Conservation (phyloP, 352 stramenopile species). For the Globisporangium takayamanum region DNA sequence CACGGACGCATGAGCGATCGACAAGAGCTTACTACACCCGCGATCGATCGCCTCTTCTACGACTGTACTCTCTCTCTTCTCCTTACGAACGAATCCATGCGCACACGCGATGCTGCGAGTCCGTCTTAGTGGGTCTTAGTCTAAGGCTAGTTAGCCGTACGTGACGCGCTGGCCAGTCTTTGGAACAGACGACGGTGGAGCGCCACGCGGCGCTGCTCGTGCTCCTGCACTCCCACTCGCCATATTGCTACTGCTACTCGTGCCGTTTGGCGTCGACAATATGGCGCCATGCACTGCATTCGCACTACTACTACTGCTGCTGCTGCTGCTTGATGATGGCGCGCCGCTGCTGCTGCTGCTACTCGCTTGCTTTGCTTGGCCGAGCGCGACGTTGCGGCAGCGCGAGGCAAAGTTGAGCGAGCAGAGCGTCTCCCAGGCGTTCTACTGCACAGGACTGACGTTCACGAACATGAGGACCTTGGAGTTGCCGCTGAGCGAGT, state of each 20-base stretch:
- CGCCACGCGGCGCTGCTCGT: slow-evolving; percentile 3
- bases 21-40: neutral
- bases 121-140: too few species aligned
- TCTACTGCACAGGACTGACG: slow-evolving; percentile 83
- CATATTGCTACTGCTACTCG: slow-evolving; percentile 21
- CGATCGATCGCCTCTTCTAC: neutral
- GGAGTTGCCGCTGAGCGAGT: slow-evolving; percentile 72
- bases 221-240: neutral
- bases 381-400: slow-evolving; percentile 84
- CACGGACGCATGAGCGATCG: slow-evolving; percentile 28
- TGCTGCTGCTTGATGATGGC: neutral
- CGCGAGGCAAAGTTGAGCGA: slow-evolving; percentile 89
- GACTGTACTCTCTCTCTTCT: neutral
- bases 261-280: slow-evolving; percentile 2
- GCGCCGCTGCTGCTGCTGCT: neutral
- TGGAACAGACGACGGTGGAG: slow-evolving; percentile 16
- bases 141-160: neutral
- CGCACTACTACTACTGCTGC: neutral
- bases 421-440: slow-evolving; percentile 85
- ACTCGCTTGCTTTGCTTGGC: slow-evolving; percentile 61
- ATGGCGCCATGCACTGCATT: slow-evolving; percentile 21
- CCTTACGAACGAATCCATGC: neutral
- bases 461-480: slow-evolving; percentile 88
- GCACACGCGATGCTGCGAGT: too few species aligned
- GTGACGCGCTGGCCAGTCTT: slow-evolving; percentile 8